These are phyloP conservation scores for Saccharomycopsis oosterbeekiorum DNA, from an alignment of 805 yeast species.

Conservation along the genomic window DNA sequence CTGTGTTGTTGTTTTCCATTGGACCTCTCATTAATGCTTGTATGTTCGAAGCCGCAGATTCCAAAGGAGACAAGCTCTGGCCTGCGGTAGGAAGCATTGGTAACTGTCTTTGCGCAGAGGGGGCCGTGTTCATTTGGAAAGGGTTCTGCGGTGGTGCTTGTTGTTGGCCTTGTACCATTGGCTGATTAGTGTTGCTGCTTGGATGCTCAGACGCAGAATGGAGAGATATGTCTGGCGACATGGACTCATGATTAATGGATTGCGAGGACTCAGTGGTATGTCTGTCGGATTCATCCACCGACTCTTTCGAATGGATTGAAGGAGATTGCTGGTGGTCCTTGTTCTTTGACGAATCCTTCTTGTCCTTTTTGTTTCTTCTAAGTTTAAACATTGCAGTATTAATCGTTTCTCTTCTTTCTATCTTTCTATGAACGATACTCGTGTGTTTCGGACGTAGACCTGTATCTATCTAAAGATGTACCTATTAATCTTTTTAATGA, in stretches of 20 bases:
- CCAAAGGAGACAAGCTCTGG: conserved; percentile 12
- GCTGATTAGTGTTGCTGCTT: conserved; percentile 15
- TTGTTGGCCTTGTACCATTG: background rate
- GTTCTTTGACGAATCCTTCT: background rate
- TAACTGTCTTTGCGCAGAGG: conserved; percentile 12
- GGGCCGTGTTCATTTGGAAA: conserved; percentile 10
- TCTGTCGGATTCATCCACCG: background rate
- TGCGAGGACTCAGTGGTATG: background rate
- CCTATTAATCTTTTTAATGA: no score
- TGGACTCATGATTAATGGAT: background rate
- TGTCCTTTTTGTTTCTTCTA: background rate
- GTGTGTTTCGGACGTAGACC: no score
- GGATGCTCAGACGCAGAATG: conserved; percentile 4
- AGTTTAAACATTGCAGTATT: background rate
- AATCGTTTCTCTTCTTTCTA: no score
- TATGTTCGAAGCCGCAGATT: background rate
- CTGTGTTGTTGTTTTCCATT: background rate
- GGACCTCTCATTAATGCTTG: background rate
- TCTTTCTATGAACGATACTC: no score
- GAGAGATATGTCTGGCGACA: background rate
- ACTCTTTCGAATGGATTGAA: background rate
- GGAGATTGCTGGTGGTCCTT: conserved; percentile 1
- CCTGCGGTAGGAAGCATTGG: conserved; percentile 19
- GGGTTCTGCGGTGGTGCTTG: conserved; percentile 17
- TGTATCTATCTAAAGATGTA: no score